phyloP scores from a whole-genome alignment of 2,329 filamentous ascomycete species.

The Epichloe sibirici region DNA sequence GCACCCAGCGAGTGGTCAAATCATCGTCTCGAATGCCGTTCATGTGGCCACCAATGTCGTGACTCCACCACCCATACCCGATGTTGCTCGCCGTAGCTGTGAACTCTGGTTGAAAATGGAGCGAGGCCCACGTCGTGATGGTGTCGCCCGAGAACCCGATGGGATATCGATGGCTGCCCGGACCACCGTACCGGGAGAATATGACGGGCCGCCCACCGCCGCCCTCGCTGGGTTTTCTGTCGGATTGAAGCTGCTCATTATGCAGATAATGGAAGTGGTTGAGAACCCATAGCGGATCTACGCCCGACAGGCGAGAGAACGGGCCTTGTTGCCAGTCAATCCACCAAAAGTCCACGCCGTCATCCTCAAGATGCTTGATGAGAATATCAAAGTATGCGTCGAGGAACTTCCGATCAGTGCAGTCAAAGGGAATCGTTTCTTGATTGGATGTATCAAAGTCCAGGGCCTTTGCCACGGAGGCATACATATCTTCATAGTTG shows the following conservation, averaged over 20 bases:
- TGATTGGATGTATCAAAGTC: slow-evolving; percentile 36
- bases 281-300: slow-evolving; percentile 52
- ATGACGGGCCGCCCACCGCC: slow-evolving; percentile 30
- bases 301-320: slow-evolving; percentile 38
- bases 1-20: slow-evolving; percentile 46
- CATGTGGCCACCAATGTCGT: slow-evolving; percentile 56
- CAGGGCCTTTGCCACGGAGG: slow-evolving; percentile 39
- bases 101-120: slow-evolving; percentile 54
- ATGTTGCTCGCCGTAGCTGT: slow-evolving; percentile 55
- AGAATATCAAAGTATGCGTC: slow-evolving; percentile 47
- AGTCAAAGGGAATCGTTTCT: slow-evolving; percentile 43
- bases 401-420: slow-evolving; percentile 39
- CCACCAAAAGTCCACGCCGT: slow-evolving; percentile 54
- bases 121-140: slow-evolving; percentile 45
- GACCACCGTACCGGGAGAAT: slow-evolving; percentile 49
- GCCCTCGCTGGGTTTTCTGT: slow-evolving; percentile 13
- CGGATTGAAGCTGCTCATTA: slow-evolving; percentile 24
- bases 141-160: slow-evolving; percentile 54
- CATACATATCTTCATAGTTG: slow-evolving; percentile 42
- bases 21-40: slow-evolving; percentile 44
- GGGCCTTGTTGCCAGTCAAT: slow-evolving; percentile 55
- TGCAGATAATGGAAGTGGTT: slow-evolving; percentile 54
- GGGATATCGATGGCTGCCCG: slow-evolving; percentile 51
- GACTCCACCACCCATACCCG: slow-evolving; percentile 57
- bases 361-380: slow-evolving; percentile 40